A percentile compares a stretch with the other conserved stretches of the same genome.
These are phyloP conservation scores for Xylaria sp. DNA, from an alignment of 2,329 filamentous ascomycete species.

Conservation along the genomic window DNA sequence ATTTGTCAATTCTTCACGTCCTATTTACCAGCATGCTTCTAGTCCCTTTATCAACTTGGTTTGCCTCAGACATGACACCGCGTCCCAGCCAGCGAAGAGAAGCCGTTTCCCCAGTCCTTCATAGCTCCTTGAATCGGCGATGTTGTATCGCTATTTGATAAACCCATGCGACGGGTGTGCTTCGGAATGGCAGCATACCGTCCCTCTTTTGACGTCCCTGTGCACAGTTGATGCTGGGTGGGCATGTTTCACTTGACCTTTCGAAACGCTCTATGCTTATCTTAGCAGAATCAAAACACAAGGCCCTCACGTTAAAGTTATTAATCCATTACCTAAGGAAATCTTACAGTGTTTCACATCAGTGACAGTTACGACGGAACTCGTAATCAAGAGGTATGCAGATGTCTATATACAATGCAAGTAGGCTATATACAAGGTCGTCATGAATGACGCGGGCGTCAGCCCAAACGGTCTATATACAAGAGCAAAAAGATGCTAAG, in stretches of 20 bases:
- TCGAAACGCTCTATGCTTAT: background rate
- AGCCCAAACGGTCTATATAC: constrained; percentile 25
- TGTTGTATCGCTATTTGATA: background rate
- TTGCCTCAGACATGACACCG: too few species aligned
- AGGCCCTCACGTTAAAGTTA: background rate
- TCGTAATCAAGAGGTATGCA: constrained; percentile 6
- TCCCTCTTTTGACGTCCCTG: background rate
- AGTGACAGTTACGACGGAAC: background rate
- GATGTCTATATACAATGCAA: constrained; percentile 32
- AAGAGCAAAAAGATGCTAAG: constrained; percentile 1
- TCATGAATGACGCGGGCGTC: background rate
- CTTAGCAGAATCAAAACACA: background rate
- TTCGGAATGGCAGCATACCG: background rate
- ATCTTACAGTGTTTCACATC: too few species aligned
- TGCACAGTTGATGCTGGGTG: background rate
- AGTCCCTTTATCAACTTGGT: background rate
- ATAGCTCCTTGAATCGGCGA: background rate
- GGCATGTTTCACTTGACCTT: background rate
- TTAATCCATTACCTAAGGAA: background rate
- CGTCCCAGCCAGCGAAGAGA: background rate
- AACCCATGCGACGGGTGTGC: too few species aligned
- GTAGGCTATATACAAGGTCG: constrained; percentile 29
- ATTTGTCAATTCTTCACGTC: background rate
- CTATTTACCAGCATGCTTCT: background rate
- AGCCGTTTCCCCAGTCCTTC: background rate